A percentile compares a stretch with the other conserved stretches of the same genome.
These are phyloP conservation scores for Nakazawaea peltata DNA, from an alignment of 805 yeast genomes.

Conservation along the genomic window DNA sequence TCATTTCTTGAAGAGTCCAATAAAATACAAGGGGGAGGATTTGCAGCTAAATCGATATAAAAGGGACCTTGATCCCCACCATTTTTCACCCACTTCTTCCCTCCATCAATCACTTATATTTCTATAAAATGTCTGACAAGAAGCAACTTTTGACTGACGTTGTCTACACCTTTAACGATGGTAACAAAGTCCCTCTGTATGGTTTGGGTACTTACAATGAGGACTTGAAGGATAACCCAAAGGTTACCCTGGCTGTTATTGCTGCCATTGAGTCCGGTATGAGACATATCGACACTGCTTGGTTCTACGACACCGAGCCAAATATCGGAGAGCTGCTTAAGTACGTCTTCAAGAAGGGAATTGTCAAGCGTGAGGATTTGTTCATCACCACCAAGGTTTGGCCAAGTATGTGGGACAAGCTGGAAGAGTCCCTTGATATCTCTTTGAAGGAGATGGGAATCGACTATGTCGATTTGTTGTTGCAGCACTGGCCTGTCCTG, in stretches of 20 bases:
- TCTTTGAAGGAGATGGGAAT: constrained; percentile 28
- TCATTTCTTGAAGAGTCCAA: too few relatives aligned
- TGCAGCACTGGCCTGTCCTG: constrained; percentile 37
- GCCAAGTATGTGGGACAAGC: constrained; percentile 13
- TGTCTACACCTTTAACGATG: constrained; percentile 43
- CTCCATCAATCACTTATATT: too few relatives aligned
- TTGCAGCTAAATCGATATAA: too few relatives aligned
- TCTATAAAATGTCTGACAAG: background rate
- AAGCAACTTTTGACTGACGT: constrained; percentile 22
- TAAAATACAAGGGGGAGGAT: too few relatives aligned
- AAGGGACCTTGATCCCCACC: too few relatives aligned
- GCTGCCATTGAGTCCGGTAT: constrained; percentile 47
- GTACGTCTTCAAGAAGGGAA: constrained; percentile 36
- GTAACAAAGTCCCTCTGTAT: constrained; percentile 52
- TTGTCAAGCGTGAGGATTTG: constrained; percentile 12
- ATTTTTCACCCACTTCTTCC: too few relatives aligned
- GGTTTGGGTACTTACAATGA: constrained; percentile 49
- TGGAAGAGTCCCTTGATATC: constrained; percentile 27
- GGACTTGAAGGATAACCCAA: constrained; percentile 28
- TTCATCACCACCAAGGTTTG: constrained; percentile 12
- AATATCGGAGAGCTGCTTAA: constrained; percentile 38
- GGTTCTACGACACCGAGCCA: constrained; percentile 37
- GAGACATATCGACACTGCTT: constrained; percentile 44
- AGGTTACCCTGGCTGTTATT: constrained; percentile 39
- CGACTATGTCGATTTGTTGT: constrained; percentile 29